Conservation (phyloP, 1,139 yeast species). For the Dujonia santamariae region DNA sequence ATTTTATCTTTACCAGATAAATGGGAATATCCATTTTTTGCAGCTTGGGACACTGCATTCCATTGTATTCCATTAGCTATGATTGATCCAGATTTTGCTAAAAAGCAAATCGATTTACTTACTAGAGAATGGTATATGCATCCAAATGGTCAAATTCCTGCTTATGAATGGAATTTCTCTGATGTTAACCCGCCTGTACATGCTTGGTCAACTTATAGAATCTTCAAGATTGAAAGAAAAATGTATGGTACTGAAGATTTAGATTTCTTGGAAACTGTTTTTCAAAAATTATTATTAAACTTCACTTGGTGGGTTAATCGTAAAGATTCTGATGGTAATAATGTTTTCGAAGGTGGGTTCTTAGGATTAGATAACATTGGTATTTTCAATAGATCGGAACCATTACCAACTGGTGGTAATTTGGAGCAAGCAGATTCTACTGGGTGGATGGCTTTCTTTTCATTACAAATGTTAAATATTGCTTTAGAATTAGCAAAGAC, state of each 20-base stretch:
- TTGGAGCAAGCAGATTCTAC: conserved; percentile 96
- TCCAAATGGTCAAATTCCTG: conserved; percentile 98
- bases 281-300: conserved; percentile 84
- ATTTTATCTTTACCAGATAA: conserved; percentile 90
- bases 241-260: conserved; percentile 81
- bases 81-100: conserved; percentile 94
- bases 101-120: conserved; percentile 80
- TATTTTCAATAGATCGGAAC: conserved; percentile 89
- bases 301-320: conserved; percentile 99
- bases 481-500: conserved; percentile 86
- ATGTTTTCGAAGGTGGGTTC: conserved; percentile 94
- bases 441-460: conserved; percentile 98
- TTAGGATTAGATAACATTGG: conserved; percentile 94
- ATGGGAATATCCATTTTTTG: conserved; percentile 97
- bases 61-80: conserved; percentile 93
- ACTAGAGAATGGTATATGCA: conserved; percentile 99
- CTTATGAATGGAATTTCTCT: conserved; percentile 95
- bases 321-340: conserved; percentile 84
- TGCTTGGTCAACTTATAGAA: conserved; percentile 94
- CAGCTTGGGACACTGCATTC: conserved; percentile 98
- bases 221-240: conserved; percentile 85
- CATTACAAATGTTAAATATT: conserved; percentile 88
- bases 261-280: conserved; percentile 84
- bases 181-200: conserved; percentile 98
- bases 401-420: conserved; percentile 89